Conservation (phyloP, 768 basidiomycete species). For the Lentinula boryana region DNA sequence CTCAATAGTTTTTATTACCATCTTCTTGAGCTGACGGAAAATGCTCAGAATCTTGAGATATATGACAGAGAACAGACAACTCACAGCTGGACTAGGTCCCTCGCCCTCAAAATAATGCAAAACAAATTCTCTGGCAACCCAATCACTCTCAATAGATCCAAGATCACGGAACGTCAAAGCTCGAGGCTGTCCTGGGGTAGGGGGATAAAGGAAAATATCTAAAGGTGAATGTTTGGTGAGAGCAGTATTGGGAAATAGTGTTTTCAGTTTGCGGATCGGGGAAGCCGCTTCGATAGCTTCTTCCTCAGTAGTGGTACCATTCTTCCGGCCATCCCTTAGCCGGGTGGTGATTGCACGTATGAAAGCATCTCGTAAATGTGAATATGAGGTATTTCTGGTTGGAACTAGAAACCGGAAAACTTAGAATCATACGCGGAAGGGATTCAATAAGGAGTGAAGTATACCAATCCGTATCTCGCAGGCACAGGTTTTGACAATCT, state of each 20-base stretch:
- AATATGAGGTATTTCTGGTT: constrained; percentile 68
- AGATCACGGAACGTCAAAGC: constrained; percentile 64
- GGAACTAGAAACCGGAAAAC: constrained; percentile 52
- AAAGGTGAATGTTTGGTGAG: constrained; percentile 62
- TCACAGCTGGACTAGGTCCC: constrained; percentile 66
- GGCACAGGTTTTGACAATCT: constrained; percentile 60
- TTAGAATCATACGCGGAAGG: not conserved
- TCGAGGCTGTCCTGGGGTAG: constrained; percentile 44
- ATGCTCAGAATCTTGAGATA: not conserved
- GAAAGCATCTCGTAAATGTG: constrained; percentile 80
- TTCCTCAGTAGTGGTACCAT: constrained; percentile 50
- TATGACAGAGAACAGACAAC: constrained; percentile 18
- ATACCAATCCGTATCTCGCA: constrained; percentile 73
- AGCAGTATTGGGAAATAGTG: constrained; percentile 68
- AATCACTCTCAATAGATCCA: constrained; percentile 64
- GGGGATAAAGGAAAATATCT: constrained; percentile 63
- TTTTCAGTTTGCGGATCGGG: constrained; percentile 67
- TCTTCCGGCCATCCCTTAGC: constrained; percentile 44
- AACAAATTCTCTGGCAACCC: constrained; percentile 70
- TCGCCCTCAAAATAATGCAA: constrained; percentile 69
- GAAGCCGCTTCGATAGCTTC: constrained; percentile 51
- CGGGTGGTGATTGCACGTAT: constrained; percentile 66
- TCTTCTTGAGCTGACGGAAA: constrained; percentile 40
- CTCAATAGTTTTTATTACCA: constrained; percentile 36
- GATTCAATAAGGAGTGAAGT: not conserved